A percentile compares a stretch with the other conserved stretches of the same genome.
Evolutionary conservation across 2,329 filamentous ascomycete genomes (phyloP).

Genomic region (Aspergillus quadrilineatus): DNA sequence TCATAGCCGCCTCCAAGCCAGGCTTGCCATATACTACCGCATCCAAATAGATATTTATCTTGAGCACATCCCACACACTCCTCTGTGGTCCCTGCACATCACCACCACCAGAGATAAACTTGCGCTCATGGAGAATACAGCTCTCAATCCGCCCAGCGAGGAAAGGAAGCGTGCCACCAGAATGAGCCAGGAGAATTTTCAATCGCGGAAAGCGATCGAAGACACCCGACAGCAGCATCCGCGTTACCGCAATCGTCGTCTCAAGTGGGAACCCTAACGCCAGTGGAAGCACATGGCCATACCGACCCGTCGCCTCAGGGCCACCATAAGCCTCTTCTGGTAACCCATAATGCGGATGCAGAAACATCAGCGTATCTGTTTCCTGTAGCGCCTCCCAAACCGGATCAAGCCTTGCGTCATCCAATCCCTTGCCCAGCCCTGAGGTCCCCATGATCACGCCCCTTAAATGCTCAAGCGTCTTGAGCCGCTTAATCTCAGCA

Average conservation of each 20-base stretch:
- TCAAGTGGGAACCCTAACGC: slow-evolving; percentile 88
- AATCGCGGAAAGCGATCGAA: slow-evolving; percentile 73
- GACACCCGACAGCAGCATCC: slow-evolving; percentile 83
- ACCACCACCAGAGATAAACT: slow-evolving; percentile 65
- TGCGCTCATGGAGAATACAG: slow-evolving; percentile 78
- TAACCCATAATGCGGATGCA: slow-evolving; percentile 91
- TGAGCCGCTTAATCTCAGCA: slow-evolving; percentile 62
- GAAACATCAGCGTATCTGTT: slow-evolving; percentile 67
- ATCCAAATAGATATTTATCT: slow-evolving; percentile 81
- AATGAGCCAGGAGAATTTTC: slow-evolving; percentile 78
- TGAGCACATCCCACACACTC: slow-evolving; percentile 63
- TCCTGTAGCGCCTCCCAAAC: slow-evolving; percentile 70
- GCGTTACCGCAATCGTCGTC: slow-evolving; percentile 83
- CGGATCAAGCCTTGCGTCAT: slow-evolving; percentile 71
- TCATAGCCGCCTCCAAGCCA: slow-evolving; percentile 71
- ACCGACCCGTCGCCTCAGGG: slow-evolving; percentile 64
- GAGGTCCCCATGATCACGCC: slow-evolving; percentile 88
- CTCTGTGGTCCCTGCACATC: slow-evolving; percentile 59
- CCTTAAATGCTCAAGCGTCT: slow-evolving; percentile 64
- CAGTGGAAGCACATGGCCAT: slow-evolving; percentile 83
- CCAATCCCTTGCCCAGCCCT: slow-evolving; percentile 75
- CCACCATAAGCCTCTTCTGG: slow-evolving; percentile 80
- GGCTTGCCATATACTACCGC: slow-evolving; percentile 58
- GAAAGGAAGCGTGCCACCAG: slow-evolving; percentile 84
- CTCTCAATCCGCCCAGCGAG: slow-evolving; percentile 84